These are phyloP conservation scores for Aspergillus affinis DNA, from an alignment of 495 filamentous ascomycete genomes.

Conservation along the genomic window DNA sequence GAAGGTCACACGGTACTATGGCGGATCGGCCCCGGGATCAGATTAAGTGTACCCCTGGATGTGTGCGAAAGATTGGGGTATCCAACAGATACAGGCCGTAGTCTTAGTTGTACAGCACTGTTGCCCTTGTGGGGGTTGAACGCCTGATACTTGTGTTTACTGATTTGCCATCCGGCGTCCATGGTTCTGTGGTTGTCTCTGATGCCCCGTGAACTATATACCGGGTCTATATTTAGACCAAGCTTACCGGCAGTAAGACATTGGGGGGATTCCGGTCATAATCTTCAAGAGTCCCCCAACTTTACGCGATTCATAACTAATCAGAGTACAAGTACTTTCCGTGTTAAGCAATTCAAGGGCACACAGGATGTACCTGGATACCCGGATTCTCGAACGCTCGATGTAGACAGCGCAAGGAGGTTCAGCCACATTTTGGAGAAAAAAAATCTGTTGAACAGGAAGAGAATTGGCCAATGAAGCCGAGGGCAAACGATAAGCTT, in stretches of 20 bases:
- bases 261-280: not conserved
- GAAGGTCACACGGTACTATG: slow-evolving; percentile 10
- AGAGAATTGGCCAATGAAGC: slow-evolving; percentile 2
- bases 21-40: slow-evolving; percentile 1
- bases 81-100: not conserved
- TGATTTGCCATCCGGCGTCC: not conserved
- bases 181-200: not conserved
- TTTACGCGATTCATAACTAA: too few relatives aligned
- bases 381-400: not conserved
- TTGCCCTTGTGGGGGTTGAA: not conserved
- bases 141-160: not conserved
- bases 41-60: not conserved
- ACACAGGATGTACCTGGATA: not conserved
- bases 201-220: not conserved
- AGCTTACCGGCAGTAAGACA: not conserved
- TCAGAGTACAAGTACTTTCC: not conserved
- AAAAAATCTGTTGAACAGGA: not conserved
- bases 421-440: not conserved
- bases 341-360: not conserved
- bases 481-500: not conserved
- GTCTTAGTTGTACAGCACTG: not conserved
- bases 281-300: not conserved
- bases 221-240: not conserved
- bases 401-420: not conserved
- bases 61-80: not conserved